phyloP scores from a whole-genome alignment of 1,139 yeast genomes.

The Suhomyces terraborum region DNA sequence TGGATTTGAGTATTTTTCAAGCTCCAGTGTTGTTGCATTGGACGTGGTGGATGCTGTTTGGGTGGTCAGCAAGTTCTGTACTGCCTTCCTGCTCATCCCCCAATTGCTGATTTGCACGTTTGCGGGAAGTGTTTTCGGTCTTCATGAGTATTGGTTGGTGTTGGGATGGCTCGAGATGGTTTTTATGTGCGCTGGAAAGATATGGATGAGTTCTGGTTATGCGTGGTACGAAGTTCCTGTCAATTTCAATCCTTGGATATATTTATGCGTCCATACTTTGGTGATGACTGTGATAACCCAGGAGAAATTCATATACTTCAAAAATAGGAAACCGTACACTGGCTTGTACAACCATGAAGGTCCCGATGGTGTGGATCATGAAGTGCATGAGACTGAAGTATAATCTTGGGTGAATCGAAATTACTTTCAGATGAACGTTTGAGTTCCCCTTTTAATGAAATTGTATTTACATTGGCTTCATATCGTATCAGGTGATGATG shows the following conservation, averaged over 20 bases:
- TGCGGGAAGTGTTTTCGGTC: conserved; percentile 21
- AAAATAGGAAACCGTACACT: conserved; percentile 6
- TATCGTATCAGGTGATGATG: too few species aligned
- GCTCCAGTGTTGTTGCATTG: conserved; percentile 14
- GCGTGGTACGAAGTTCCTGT: conserved; percentile 31
- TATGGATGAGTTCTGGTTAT: conserved; percentile 5
- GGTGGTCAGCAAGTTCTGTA: conserved; percentile 24
- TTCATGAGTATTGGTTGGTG: conserved; percentile 17
- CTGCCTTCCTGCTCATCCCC: conserved; percentile 25
- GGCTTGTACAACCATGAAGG: conserved; percentile 3
- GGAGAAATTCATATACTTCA: conserved; percentile 6
- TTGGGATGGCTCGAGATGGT: conserved; percentile 15
- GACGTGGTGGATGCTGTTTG: conserved; percentile 35
- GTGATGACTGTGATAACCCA: background rate
- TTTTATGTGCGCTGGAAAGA: conserved; percentile 13
- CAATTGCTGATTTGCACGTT: conserved; percentile 35
- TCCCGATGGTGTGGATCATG: too few species aligned
- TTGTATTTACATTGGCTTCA: too few species aligned
- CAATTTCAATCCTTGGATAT: conserved; percentile 27
- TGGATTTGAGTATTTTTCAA: background rate
- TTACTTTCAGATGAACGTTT: too few species aligned
- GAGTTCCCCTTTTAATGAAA: too few species aligned
- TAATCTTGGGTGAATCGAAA: too few species aligned
- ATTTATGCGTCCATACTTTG: conserved; percentile 9
- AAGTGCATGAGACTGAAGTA: too few species aligned